Conservation (phyloP, 805 yeast genomes). For the Danielozyma ontarioensis region DNA sequence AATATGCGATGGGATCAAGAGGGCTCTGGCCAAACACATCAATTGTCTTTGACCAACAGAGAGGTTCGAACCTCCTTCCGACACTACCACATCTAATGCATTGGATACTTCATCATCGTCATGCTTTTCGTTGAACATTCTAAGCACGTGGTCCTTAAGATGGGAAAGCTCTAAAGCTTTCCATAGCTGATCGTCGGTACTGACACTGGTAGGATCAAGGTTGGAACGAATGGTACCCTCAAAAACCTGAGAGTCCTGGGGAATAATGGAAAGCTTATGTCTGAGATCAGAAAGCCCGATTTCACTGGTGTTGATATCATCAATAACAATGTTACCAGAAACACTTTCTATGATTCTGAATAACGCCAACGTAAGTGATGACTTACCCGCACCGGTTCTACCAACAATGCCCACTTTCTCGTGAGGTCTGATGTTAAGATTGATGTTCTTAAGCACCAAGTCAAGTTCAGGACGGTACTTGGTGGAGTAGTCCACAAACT, state of each 20-base stretch:
- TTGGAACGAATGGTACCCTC: constrained; percentile 39
- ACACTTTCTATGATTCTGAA: constrained; percentile 39
- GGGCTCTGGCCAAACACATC: constrained; percentile 78
- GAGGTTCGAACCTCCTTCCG: constrained; percentile 44
- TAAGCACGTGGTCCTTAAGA: constrained; percentile 35
- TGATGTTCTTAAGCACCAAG: constrained; percentile 35
- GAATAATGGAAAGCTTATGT: constrained; percentile 37
- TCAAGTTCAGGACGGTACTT: constrained; percentile 42
- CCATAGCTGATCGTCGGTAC: constrained; percentile 36
- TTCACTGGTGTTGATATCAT: constrained; percentile 24
- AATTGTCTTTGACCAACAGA: constrained; percentile 52
- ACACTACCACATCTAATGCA: constrained; percentile 29
- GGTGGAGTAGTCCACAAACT: constrained; percentile 34
- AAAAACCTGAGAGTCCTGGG: constrained; percentile 43
- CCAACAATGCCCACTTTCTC: constrained; percentile 44
- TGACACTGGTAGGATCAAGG: constrained; percentile 35
- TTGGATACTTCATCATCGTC: constrained; percentile 16
- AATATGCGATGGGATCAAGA: constrained; percentile 54
- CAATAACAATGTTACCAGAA: constrained; percentile 34
- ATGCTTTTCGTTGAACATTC: constrained; percentile 30
- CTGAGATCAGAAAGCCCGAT: constrained; percentile 42
- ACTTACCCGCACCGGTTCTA: constrained; percentile 44
- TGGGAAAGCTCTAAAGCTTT: constrained; percentile 39
- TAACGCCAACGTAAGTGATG: constrained; percentile 39
- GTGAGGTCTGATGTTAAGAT: constrained; percentile 28